Base-by-base conservation (phyloP, 78 protist genomes). In the Dictyostelium discoideum region DNA sequence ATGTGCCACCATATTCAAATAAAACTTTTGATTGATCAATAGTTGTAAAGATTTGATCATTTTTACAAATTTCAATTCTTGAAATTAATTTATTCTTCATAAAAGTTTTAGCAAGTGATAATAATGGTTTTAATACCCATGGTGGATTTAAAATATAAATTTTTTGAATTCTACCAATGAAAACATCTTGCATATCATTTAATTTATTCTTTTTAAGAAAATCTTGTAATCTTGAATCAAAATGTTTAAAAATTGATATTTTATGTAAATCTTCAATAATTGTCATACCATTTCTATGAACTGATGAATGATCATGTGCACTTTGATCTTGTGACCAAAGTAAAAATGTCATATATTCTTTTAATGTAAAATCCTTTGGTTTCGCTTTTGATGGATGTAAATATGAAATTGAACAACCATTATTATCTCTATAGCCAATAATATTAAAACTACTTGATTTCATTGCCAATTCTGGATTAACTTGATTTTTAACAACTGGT, bases 81-180 rank as follows among this genome's bases (percentile, higher is more conserved):
- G 50, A 42, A 2, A 90, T 37, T 6, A 90, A 24, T 46, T 90
- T 90, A 32, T 18, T 60, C 16, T 90, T 90, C 20, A 90, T 63
- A 67, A 90, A 90, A 0, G 80, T 90, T 46, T 54, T 80, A 2
- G 88, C 94, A 16, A 90, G 63, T 26, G 83, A 8, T 7, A 90
- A 10, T 22, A 90, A n/a, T 63, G 81, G 69, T 72, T 22, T 65
- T 5, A 90, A 8, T 29, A 40, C 46, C 16, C 67, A 82, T 29
- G 94, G 94, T 44, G 77, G 50, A 50, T 90, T 80, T 26, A 90
- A 5, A 18, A 90, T 22, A 72, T 90, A 90, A 10, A 90, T 82
- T 14, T 40, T 48, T 69, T 65, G 73, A 32, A 90, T 82, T 44
- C 94, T 73, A 80, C 94, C 94, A 32, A 83, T 80, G 44, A 90